Percentiles rank a stretch among this genome's conserved stretches.
Evolutionary conservation across 202 grass and related monocot species (phyloP).

Genomic region (Panicum hallii): DNA sequence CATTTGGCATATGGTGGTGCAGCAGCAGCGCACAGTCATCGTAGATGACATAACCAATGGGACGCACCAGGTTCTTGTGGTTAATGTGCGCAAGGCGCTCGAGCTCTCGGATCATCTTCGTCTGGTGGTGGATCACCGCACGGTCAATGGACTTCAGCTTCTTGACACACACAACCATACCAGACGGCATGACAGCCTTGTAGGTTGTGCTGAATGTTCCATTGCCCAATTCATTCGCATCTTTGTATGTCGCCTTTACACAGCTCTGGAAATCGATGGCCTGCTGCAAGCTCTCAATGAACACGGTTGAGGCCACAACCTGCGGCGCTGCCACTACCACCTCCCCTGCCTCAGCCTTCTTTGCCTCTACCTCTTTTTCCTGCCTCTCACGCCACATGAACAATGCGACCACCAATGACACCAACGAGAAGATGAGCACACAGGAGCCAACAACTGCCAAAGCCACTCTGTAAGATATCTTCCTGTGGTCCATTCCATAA

Average conservation of each 20-base stretch:
- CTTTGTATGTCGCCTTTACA: constrained; percentile 76
- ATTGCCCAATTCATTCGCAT: constrained; percentile 61
- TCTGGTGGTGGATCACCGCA: constrained; percentile 68
- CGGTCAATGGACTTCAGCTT: constrained; percentile 86
- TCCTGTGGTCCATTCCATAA: constrained; percentile 69
- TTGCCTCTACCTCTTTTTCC: constrained; percentile 80
- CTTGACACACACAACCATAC: constrained; percentile 76
- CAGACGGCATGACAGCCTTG: constrained; percentile 90
- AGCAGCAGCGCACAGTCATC: constrained; percentile 76
- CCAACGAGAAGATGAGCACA: constrained; percentile 70
- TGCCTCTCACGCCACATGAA: constrained; percentile 96
- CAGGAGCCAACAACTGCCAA: constrained; percentile 78
- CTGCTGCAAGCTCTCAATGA: constrained; percentile 81
- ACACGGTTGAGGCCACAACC: constrained; percentile 70
- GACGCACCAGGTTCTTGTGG: constrained; percentile 78
- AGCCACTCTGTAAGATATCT: constrained; percentile 84
- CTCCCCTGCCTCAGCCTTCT: constrained; percentile 58
- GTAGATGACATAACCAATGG: constrained; percentile 89
- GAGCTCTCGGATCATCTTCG: constrained; percentile 89
- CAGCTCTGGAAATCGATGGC: constrained; percentile 87
- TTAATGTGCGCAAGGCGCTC: constrained; percentile 70
- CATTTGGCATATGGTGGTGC: constrained; percentile 78
- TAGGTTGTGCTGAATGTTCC: constrained; percentile 82
- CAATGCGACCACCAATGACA: constrained; percentile 78
- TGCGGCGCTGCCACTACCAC: constrained; percentile 56